Percentiles rank a stretch among this genome's conserved stretches.
phyloP scores from a whole-genome alignment of 345 rosid genomes.

The Psidium guajava region DNA sequence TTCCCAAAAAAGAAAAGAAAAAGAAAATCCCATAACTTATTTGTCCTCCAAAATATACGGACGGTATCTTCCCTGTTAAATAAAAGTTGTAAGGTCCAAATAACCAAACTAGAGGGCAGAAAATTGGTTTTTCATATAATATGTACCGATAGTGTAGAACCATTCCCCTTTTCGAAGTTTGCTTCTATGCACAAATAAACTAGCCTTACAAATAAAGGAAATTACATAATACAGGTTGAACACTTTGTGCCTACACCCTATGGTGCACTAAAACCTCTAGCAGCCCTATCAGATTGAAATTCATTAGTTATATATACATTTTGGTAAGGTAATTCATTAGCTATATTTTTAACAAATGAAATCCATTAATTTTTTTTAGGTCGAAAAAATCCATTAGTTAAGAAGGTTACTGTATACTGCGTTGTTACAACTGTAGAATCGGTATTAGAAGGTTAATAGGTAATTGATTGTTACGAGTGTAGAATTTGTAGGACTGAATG shows the following conservation, averaged over 20 bases:
- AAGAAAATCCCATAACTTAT: not conserved
- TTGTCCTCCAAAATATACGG: not conserved
- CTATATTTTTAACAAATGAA: too few species aligned
- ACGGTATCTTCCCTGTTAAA: not conserved
- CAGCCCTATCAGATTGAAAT: too few species aligned
- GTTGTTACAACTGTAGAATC: too few species aligned
- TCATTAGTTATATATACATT: too few species aligned
- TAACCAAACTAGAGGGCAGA: not conserved
- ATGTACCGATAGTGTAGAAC: not conserved
- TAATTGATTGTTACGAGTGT: not conserved
- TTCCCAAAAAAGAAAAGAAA: not conserved
- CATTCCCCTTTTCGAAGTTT: not conserved
- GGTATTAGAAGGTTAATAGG: too few species aligned
- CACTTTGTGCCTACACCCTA: too few species aligned
- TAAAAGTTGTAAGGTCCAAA: not conserved
- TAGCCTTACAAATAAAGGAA: not conserved
- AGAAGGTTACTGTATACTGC: too few species aligned
- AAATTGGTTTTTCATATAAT: not conserved
- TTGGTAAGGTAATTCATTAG: too few species aligned
- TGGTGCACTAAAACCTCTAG: too few species aligned
- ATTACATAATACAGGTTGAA: too few species aligned
- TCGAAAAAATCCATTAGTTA: too few species aligned
- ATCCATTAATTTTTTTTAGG: too few species aligned
- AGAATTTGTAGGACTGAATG: not conserved
- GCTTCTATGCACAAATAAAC: not conserved